Evolutionary conservation across 2,329 filamentous ascomycete genomes (phyloP).

Genomic region (Rosellinia necatrix): DNA sequence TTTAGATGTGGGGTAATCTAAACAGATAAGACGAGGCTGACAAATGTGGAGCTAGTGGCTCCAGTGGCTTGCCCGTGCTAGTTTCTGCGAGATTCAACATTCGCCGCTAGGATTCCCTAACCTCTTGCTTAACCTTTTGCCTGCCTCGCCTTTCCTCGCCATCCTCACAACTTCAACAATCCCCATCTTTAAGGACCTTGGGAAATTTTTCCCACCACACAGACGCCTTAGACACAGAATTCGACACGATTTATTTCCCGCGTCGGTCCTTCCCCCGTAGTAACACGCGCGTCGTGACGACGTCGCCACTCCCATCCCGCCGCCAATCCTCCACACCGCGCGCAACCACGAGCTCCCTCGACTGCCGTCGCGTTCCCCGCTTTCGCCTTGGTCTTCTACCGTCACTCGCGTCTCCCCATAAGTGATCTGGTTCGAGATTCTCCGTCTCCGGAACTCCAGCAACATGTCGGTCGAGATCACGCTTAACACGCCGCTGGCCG

Average conservation of each 20-base stretch:
- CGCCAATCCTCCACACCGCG: constrained; percentile 10
- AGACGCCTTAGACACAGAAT: constrained; percentile 1
- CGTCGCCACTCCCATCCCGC: constrained; percentile 20
- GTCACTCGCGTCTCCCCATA: neutral
- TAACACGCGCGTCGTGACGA: constrained; percentile 24
- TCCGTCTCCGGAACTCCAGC: constrained; percentile 10
- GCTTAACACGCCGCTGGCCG: constrained; percentile 80
- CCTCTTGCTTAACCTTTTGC: constrained; percentile 23
- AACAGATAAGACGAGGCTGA: constrained; percentile 22
- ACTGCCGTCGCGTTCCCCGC: constrained; percentile 8
- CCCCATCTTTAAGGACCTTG: neutral
- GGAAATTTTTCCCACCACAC: neutral
- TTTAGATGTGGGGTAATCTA: too few relatives aligned
- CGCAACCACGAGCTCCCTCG: constrained; percentile 11
- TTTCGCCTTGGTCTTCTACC: neutral
- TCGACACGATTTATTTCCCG: neutral
- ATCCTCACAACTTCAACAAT: constrained; percentile 2
- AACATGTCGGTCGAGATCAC: constrained; percentile 79
- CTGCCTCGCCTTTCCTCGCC: constrained; percentile 19
- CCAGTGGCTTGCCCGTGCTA: constrained; percentile 9
- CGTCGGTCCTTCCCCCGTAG: constrained; percentile 3
- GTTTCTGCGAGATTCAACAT: constrained; percentile 25
- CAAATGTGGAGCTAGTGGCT: constrained; percentile 29
- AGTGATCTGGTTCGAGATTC: neutral
- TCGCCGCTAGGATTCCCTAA: constrained; percentile 29